phyloP scores from a whole-genome alignment of 768 basidiomycete species.

The Boletus patriciae region DNA sequence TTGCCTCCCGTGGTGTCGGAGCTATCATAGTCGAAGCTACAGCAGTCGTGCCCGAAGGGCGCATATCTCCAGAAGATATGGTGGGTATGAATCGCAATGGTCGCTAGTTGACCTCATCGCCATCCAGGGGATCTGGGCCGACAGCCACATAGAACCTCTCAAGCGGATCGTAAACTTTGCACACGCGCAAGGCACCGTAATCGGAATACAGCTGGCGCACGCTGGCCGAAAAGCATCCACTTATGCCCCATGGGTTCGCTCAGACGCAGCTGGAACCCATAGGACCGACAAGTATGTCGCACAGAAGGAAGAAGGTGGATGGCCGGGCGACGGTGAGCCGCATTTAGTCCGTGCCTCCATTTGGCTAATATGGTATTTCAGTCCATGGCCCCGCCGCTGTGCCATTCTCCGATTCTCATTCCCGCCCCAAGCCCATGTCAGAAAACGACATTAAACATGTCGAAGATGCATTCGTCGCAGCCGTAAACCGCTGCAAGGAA shows the following conservation, averaged over 20 bases:
- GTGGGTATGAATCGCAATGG: slow-evolving; percentile 36
- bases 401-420: slow-evolving; percentile 51
- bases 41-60: slow-evolving; percentile 68
- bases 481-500: slow-evolving; percentile 53
- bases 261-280: slow-evolving; percentile 36
- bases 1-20: slow-evolving; percentile 70
- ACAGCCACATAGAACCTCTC: slow-evolving; percentile 69
- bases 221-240: slow-evolving; percentile 72
- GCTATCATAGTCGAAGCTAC: slow-evolving; percentile 75
- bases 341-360: background rate
- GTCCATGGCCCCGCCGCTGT: slow-evolving; percentile 64
- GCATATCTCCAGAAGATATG: slow-evolving; percentile 74
- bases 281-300: slow-evolving; percentile 37
- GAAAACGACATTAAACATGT: slow-evolving; percentile 53
- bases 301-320: slow-evolving; percentile 57
- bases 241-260: slow-evolving; percentile 63
- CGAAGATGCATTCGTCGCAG: slow-evolving; percentile 58
- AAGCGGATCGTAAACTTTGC: slow-evolving; percentile 72
- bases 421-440: slow-evolving; percentile 60
- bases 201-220: slow-evolving; percentile 81
- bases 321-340: slow-evolving; percentile 60
- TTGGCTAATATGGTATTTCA: slow-evolving; percentile 24
- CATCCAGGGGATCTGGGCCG: slow-evolving; percentile 65
- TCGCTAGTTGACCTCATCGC: background rate
- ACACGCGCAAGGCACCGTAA: slow-evolving; percentile 64